Evolutionary conservation across 192 early-diverging fungal genomes (phyloP).

Genomic region (Coemansia sp.): DNA sequence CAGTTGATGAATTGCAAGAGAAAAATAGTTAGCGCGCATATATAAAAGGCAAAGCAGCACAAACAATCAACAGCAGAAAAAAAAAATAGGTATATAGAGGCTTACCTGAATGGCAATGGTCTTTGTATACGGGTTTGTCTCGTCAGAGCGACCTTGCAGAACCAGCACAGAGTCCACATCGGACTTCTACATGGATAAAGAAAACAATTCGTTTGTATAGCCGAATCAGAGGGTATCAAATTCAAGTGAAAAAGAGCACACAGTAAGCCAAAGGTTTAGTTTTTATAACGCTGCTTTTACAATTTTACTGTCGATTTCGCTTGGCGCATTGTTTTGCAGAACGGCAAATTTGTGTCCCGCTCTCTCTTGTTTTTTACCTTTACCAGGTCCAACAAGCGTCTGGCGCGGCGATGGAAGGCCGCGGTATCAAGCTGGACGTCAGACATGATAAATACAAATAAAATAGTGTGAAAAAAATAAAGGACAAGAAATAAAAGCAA

Average conservation of each 20-base stretch:
- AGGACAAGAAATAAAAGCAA: background rate
- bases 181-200: background rate
- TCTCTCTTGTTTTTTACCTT: conserved; percentile 32
- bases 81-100: background rate
- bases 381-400: conserved; percentile 34
- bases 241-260: too few relatives aligned
- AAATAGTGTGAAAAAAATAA: background rate
- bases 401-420: conserved; percentile 44
- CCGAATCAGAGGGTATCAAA: too few relatives aligned
- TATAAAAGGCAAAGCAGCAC: conserved; percentile 31
- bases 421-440: conserved; percentile 43
- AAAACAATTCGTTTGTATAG: background rate
- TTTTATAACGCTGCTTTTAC: too few relatives aligned
- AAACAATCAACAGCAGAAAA: background rate
- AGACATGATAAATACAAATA: conserved; percentile 26
- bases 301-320: too few relatives aligned
- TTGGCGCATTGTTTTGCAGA: too few relatives aligned
- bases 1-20: too few relatives aligned
- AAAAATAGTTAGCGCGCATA: too few relatives aligned
- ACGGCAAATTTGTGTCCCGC: too few relatives aligned
- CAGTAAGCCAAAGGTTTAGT: too few relatives aligned
- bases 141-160: conserved; percentile 34
- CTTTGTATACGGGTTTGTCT: conserved; percentile 45
- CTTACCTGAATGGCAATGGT: conserved; percentile 60
- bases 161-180: conserved; percentile 35